Base-by-base conservation (phyloP, 805 yeast species). In the Pichia heedii region DNA sequence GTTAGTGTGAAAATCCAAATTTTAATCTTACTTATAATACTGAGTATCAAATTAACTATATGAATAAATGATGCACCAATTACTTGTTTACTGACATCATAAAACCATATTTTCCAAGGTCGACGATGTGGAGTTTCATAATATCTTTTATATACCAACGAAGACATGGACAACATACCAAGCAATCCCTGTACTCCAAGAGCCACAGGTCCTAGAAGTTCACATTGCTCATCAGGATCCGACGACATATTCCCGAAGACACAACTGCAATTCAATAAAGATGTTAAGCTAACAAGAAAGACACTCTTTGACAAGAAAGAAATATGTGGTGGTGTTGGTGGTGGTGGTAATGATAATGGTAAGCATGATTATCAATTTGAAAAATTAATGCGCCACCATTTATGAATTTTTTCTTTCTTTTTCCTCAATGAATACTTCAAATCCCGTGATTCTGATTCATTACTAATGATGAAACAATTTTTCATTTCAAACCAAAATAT, bases 21-120 rank as follows among this genome's bases (percentile, higher is more conserved):
- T 37, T 5, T 26, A 7, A 34, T 35, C 21, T 45, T 69, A 45
- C 76, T 73, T 20, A 86, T 45, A 7, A 87, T 73, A 33, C 96
- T 82, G 36, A 86, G 65, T 13, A 77, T 60, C 10, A 90, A 70
- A 54, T 90, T 90, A 56, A 89, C 65, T 9, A 83, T 67, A 58
- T 90, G 98, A 2, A 90, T 74, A 1, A 89, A 86, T 22, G 84
- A 61, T 0, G 97, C 87, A 0, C 97, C 98, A 20, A 86, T 65
- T 1, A 90, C 71, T 59, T 90, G 98, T 57, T 93, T 90, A 16
- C 85, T 75, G 1, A 90, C 95, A 58, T 90, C 98, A 56, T 77
- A 89, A 16, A 74, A 56, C 97, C 97, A 90, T 12, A 89, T 80
- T 34, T 74, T 73, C 85, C 95, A 78, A 4, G 94, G 89, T 49